Evolutionary conservation across 345 rosid genomes (phyloP).

Genomic region (Populus euphratica): DNA sequence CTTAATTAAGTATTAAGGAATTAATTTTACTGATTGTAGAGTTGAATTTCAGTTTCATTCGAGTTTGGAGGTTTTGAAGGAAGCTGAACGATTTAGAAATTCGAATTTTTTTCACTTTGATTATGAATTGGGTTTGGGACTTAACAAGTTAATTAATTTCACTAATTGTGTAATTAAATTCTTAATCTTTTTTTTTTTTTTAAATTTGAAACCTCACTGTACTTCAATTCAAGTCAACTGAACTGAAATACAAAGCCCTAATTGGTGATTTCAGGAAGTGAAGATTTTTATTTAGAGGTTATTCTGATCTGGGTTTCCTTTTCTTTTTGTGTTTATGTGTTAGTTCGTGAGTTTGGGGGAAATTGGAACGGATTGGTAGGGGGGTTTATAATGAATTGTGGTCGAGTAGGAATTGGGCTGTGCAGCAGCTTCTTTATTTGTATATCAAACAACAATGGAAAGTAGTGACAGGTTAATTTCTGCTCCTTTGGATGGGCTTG

Average conservation of each 20-base stretch:
- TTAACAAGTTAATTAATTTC: background rate
- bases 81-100: too few relatives aligned
- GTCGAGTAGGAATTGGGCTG: slow-evolving; percentile 52
- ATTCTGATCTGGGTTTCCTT: background rate
- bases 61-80: background rate
- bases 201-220: background rate
- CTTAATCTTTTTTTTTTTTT: background rate
- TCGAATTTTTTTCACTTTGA: too few relatives aligned
- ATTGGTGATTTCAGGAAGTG: background rate
- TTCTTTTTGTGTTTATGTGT: background rate
- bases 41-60: too few relatives aligned
- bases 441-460: slow-evolving; percentile 60
- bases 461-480: slow-evolving; percentile 59
- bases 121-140: too few relatives aligned
- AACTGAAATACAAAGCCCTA: background rate
- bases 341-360: slow-evolving; percentile 31
- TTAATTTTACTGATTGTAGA: too few relatives aligned
- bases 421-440: slow-evolving; percentile 29
- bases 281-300: background rate
- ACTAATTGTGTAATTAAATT: background rate
- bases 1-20: too few relatives aligned
- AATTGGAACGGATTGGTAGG: slow-evolving; percentile 17
- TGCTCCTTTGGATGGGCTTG: slow-evolving; percentile 56
- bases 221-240: background rate
- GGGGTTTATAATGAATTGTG: slow-evolving; percentile 42